Evolutionary conservation across 2,329 filamentous ascomycete species (phyloP).

Genomic region (Diaporthe amygdali): DNA sequence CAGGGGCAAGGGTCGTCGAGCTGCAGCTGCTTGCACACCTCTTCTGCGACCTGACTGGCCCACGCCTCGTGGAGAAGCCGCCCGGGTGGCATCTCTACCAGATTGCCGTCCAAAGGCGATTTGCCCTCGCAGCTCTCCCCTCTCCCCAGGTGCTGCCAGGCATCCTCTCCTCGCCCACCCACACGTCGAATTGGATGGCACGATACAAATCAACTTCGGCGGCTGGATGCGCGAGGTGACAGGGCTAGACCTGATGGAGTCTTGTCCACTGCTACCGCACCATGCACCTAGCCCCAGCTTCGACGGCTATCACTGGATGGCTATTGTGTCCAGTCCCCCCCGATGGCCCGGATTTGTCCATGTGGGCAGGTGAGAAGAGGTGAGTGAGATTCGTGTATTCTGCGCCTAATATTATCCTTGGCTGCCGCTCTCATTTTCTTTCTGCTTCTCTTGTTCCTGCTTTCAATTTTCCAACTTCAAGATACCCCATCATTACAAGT

Average conservation of each 20-base stretch:
- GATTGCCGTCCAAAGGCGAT: neutral
- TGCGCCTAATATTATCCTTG: constrained; percentile 24
- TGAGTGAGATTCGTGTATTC: constrained; percentile 21
- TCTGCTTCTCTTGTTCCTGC: neutral
- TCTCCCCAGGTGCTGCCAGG: neutral
- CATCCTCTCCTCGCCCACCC: neutral
- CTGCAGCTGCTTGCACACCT: constrained; percentile 14
- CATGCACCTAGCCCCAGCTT: neutral
- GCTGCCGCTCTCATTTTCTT: constrained; percentile 11
- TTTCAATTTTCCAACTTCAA: neutral
- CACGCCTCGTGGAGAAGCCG: constrained; percentile 10
- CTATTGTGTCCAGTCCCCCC: neutral
- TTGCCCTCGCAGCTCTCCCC: neutral
- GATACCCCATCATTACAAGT: constrained; percentile 2
- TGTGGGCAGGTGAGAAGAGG: neutral
- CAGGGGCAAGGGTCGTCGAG: constrained; percentile 19
- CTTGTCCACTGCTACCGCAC: neutral
- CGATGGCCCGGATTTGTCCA: neutral
- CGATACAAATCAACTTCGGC: constrained; percentile 7
- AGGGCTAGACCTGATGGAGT: constrained; percentile 5
- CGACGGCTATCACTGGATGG: neutral
- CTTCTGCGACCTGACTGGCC: constrained; percentile 8
- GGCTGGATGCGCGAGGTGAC: constrained; percentile 18
- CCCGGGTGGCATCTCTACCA: constrained; percentile 6
- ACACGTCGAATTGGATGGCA: constrained; percentile 12